phyloP scores from a whole-genome alignment of 306 rosid genomes.

The Cicer cuneatum region DNA sequence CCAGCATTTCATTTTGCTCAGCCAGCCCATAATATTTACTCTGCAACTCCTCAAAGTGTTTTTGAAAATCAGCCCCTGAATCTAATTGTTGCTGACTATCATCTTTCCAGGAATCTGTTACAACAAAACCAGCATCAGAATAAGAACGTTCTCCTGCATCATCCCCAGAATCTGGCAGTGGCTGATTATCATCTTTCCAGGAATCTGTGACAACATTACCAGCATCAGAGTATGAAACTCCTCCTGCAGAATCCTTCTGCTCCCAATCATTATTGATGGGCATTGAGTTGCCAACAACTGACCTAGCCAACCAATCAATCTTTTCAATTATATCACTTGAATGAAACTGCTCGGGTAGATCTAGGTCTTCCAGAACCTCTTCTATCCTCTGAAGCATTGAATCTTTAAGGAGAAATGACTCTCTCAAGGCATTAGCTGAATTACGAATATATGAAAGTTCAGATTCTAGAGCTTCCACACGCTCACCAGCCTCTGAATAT shows the following conservation, averaged over 20 bases:
- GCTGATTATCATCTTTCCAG: slow-evolving; percentile 76
- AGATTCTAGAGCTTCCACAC: slow-evolving; percentile 93
- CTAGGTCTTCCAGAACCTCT: slow-evolving; percentile 92
- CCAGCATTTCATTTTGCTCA: slow-evolving; percentile 98
- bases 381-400: slow-evolving; percentile 97
- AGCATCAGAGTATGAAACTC: slow-evolving; percentile 78
- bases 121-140: slow-evolving; percentile 79
- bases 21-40: slow-evolving; percentile 79
- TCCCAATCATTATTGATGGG: slow-evolving; percentile 73
- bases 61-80: slow-evolving; percentile 65
- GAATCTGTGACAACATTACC: slow-evolving; percentile 73
- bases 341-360: slow-evolving; percentile 98
- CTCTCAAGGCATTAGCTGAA: slow-evolving; percentile 92
- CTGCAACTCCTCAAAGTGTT: slow-evolving; percentile 79
- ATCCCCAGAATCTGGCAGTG: slow-evolving; percentile 58
- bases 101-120: slow-evolving; percentile 79
- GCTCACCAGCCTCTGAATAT: slow-evolving; percentile 94
- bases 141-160: slow-evolving; percentile 63
- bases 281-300: slow-evolving; percentile 63
- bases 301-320: slow-evolving; percentile 95
- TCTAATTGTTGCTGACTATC: slow-evolving; percentile 64
- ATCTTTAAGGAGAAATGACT: slow-evolving; percentile 97
- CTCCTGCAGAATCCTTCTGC: slow-evolving; percentile 71
- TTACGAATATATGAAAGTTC: slow-evolving; percentile 98
- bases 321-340: slow-evolving; percentile 85